These are phyloP conservation scores for Nannochloropsis gaditana DNA, from an alignment of 108 stramenopile species.

Conservation along the genomic window DNA sequence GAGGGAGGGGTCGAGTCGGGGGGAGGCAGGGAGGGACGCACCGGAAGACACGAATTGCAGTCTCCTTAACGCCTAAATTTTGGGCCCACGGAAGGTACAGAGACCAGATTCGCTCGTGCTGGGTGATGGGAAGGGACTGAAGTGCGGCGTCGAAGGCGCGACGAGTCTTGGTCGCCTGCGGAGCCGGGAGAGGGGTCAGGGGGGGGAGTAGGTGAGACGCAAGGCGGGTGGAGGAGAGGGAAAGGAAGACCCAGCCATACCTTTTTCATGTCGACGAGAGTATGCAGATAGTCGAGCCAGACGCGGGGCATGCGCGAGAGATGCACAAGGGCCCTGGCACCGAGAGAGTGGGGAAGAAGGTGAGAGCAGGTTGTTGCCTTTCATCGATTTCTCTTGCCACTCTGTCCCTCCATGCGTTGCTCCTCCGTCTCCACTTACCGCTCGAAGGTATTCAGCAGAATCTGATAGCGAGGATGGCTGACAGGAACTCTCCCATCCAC, in stretches of 20 bases:
- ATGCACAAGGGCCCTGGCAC: slow-evolving; percentile 55
- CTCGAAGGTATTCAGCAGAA: slow-evolving; percentile 53
- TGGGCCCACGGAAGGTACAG: slow-evolving; percentile 62
- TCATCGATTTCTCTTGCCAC: slow-evolving; percentile 27
- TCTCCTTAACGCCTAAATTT: slow-evolving; percentile 48
- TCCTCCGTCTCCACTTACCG: background rate
- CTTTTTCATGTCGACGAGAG: slow-evolving; percentile 30
- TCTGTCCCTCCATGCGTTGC: background rate
- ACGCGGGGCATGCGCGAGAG: slow-evolving; percentile 83
- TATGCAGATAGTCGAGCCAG: slow-evolving; percentile 74
- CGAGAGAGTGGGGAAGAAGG: background rate
- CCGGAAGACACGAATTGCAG: slow-evolving; percentile 53
- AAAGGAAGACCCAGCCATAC: slow-evolving; percentile 21
- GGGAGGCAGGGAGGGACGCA: background rate
- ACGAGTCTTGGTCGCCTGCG: slow-evolving; percentile 52
- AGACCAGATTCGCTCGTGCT: slow-evolving; percentile 80
- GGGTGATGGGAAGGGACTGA: slow-evolving; percentile 78
- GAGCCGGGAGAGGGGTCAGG: background rate
- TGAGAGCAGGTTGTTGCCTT: background rate
- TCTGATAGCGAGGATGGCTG: slow-evolving; percentile 38
- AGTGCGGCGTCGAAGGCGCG: slow-evolving; percentile 80
- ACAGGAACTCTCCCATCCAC: background rate
- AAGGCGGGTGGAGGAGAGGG: background rate
- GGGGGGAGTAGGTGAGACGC: background rate
- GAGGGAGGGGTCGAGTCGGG: background rate